Base-by-base conservation (phyloP, 2,329 filamentous ascomycete species). In the Fusarium sambucinum region DNA sequence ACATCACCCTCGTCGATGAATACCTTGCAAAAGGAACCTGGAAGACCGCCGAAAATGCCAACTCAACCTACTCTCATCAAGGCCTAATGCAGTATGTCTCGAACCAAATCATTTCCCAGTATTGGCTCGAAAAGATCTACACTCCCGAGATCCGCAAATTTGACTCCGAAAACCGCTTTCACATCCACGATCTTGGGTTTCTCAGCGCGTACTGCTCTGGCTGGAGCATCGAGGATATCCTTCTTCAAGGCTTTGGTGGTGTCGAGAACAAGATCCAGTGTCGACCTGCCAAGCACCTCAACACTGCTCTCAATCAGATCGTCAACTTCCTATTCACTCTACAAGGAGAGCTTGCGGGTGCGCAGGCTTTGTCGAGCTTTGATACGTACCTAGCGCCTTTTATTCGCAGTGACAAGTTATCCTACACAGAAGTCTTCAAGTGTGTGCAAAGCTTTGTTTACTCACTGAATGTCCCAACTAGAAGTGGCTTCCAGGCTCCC, bases 211-310 rank as follows among this genome's bases (percentile, higher is more conserved):
- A 73, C 11, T 73, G 71, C 19, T 73, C 71, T 3, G 71, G 71
- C 0, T 73, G 71, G 71, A 73, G 71, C 3, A 61, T 73, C 1
- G 71, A 73, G 6, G 71, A 73, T 1, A 66, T 73, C 4, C 67
- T 73, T 0, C 67, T 73, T 0, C 71, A 73, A 21, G 71, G 71
- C 1, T 73, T 73, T 6, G 71, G 71, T 0, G 71, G 71, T 0
- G 71, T 73, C 2, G 67, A 73, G 40, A 73, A 73, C 12, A 73
- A 73, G 59, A 73, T 73, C 0, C 71, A 73, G 2, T 73, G 71
- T 7, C 61, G 71, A 10, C 71, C 71, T 8, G 66, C 71, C 0
- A 73, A 68, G 14, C 71, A 72, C 17, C 56, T 73, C 7, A 73
- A 73, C 38, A 73, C 71, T 3, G 71, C 71, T 3, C 67, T 73